These are phyloP conservation scores for Aspergillus flavus DNA, from an alignment of 2,329 filamentous ascomycete genomes.

Conservation along the genomic window DNA sequence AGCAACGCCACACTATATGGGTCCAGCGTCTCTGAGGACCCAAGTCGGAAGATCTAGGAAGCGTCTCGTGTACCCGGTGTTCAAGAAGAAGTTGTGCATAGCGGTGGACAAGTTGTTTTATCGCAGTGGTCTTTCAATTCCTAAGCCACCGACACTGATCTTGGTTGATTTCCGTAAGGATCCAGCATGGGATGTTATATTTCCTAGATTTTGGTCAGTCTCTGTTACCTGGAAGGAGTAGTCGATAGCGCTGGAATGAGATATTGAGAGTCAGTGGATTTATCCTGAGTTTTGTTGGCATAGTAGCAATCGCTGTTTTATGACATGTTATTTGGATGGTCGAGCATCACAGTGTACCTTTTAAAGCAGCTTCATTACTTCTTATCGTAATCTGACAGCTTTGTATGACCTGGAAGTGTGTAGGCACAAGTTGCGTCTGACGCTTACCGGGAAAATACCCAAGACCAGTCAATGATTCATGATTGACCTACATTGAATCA, in stretches of 20 bases:
- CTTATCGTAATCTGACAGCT: not conserved
- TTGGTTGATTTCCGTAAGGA: not conserved
- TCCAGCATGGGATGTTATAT: not conserved
- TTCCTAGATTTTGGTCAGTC: not conserved
- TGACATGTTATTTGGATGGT: not conserved
- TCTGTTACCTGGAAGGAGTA: not conserved
- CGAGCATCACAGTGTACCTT: not conserved
- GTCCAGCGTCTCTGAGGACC: not conserved
- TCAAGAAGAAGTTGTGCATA: not conserved
- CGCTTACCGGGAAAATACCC: not conserved
- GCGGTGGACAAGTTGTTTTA: not conserved
- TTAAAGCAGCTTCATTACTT: not conserved
- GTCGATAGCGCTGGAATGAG: not conserved
- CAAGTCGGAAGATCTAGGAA: not conserved
- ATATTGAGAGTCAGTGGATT: not conserved
- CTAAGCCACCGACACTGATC: not conserved
- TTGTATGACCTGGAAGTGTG: not conserved
- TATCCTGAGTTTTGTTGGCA: not conserved
- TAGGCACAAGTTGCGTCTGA: not conserved
- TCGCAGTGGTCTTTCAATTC: not conserved
- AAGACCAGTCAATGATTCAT: not conserved
- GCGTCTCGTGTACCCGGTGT: not conserved
- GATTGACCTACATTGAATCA: no score
- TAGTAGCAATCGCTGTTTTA: not conserved
- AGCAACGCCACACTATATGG: not conserved